These are phyloP conservation scores for Nicotiana attenuata DNA, from an alignment of 257 asterid genomes.

Conservation along the genomic window DNA sequence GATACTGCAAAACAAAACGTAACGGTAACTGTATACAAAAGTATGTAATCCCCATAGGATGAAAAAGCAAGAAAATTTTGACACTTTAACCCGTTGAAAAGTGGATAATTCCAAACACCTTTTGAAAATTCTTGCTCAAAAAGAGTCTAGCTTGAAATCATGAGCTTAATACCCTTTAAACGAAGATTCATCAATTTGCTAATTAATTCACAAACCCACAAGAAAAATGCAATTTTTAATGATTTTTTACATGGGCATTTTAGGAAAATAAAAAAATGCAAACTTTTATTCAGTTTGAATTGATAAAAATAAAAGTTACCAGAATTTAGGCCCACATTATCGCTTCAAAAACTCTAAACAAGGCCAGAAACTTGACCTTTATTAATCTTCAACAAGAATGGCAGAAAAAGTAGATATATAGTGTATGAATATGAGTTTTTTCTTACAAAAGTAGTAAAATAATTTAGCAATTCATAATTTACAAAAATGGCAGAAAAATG, in stretches of 20 bases:
- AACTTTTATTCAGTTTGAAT: background rate
- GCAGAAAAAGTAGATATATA: too few relatives aligned
- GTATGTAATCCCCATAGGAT: background rate
- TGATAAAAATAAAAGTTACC: background rate
- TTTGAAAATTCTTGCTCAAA: background rate
- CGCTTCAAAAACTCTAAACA: background rate
- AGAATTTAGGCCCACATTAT: background rate
- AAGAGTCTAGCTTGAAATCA: background rate
- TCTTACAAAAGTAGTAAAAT: too few relatives aligned
- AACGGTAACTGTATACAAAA: constrained; percentile 15
- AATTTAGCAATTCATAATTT: too few relatives aligned
- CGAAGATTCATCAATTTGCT: constrained; percentile 5
- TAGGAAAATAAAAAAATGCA: background rate
- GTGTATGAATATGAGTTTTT: too few relatives aligned
- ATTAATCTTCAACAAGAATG: too few relatives aligned
- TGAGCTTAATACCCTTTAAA: background rate
- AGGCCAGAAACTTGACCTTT: background rate
- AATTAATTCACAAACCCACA: background rate
- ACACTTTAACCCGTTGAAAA: constrained; percentile 15
- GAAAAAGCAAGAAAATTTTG: background rate
- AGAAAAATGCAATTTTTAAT: background rate
- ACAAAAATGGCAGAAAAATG: too few relatives aligned
- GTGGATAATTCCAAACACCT: background rate
- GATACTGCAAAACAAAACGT: constrained; percentile 7
- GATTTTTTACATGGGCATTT: background rate